Base-by-base conservation (phyloP, 345 rosid species). In the Psidium friedrichsthalianum region DNA sequence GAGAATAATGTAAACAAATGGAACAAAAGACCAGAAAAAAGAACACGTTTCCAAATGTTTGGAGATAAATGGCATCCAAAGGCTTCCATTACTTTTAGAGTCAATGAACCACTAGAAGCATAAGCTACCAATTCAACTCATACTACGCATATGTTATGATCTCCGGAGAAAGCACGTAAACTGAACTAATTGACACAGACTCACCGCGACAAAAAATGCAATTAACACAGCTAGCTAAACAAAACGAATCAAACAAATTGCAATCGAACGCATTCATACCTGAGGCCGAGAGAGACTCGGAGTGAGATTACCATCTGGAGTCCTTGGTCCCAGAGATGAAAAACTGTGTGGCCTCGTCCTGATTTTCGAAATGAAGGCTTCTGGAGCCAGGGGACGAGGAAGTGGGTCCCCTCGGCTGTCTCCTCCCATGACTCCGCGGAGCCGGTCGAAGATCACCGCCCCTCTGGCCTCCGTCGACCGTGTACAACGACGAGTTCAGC, bases 291-390 rank as follows among this genome's bases (percentile, higher is more conserved):
- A 94, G 88, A 98, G 99, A 98, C 95, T 84, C 99, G 99, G 83
- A 36, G 98, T 96, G 85, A 98, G 98, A 85, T 95, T 95, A 95
- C 99, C 99, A 95, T 97, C 94, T 97, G 99, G 18, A 97, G 97
- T 98, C 99, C 89, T 98, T 98, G 9, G 99, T 96, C 14, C 99
- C 99, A 12, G 99, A 98, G 64, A 94, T 59, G 51, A 96, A 94
- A 98, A 98, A 9, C 98, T 95, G 90, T 98, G 99, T 10, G 99
- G 99, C 44, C 93, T 90, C 40, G 98, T 95, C 53, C 98, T 94
- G 88, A 96, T 95, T 83, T 97, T 98, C 82, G 93, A 97, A 88
- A 95, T 93, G 91, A 91, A 2, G 98, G 98, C 87, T 88, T 96
- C 91, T 98, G 99, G 15, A 98, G 97, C 93, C 94, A 90, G 3